Conservation (phyloP, 2,329 filamentous ascomycete species). For the Hymenotorrendiella dingleyae region DNA sequence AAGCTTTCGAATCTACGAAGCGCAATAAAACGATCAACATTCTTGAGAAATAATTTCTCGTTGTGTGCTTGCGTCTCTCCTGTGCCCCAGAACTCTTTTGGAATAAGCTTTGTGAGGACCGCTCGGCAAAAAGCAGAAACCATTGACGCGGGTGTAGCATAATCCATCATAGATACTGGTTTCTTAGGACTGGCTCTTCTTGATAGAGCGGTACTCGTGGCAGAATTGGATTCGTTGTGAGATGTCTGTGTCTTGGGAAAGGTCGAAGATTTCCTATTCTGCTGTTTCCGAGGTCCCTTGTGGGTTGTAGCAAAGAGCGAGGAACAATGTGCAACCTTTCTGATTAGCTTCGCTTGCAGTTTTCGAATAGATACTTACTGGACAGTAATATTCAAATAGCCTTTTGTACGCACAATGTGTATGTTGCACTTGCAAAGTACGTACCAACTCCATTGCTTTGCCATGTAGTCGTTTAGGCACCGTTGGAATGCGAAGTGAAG, state of each 20-base stretch:
- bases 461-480: conserved; percentile 67
- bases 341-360: too few species aligned
- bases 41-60: conserved; percentile 52
- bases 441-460: conserved; percentile 50
- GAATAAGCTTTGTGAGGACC: conserved; percentile 66
- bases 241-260: conserved; percentile 21
- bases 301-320: too few species aligned
- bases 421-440: conserved; percentile 65
- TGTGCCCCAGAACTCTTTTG: conserved; percentile 66
- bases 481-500: conserved; percentile 28
- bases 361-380: conserved; percentile 39
- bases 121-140: conserved; percentile 87
- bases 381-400: conserved; percentile 77
- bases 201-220: conserved; percentile 18
- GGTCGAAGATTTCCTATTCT: conserved; percentile 19
- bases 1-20: conserved; percentile 77
- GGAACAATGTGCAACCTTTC: too few species aligned
- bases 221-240: conserved; percentile 6
- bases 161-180: conserved; percentile 46
- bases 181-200: conserved; percentile 30
- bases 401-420: conserved; percentile 71
- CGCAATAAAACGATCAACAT: conserved; percentile 71
- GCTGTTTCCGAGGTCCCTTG: too few species aligned
- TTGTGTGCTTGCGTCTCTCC: conserved; percentile 53
- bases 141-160: conserved; percentile 59